Percentiles rank a stretch among this genome's conserved stretches.
Conservation (phyloP, 1,139 yeast species). For the Candida anutae region DNA sequence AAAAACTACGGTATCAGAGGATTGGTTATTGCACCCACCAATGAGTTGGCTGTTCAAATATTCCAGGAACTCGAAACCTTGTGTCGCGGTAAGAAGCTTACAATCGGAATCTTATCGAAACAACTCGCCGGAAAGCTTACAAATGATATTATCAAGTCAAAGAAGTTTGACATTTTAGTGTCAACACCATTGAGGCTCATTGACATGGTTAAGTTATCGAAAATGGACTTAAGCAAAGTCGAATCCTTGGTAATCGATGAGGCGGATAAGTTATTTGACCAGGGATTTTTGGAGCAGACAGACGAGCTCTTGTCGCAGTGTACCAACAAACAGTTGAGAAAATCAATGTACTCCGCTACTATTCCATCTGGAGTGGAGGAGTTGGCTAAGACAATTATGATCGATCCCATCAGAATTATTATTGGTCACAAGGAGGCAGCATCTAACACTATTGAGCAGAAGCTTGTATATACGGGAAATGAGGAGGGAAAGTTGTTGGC, state of each 20-base stretch:
- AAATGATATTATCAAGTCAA: constrained; percentile 45
- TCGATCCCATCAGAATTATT: constrained; percentile 74
- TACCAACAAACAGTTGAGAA: constrained; percentile 44
- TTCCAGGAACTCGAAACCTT: constrained; percentile 60
- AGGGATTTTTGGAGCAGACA: constrained; percentile 86
- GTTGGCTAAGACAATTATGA: constrained; percentile 79
- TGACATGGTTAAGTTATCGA: constrained; percentile 61
- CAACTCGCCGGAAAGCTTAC: constrained; percentile 66
- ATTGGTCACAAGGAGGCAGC: constrained; percentile 96
- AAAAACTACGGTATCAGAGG: constrained; percentile 55
- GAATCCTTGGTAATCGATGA: constrained; percentile 83
- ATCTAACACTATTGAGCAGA: constrained; percentile 73
- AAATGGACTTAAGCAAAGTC: constrained; percentile 52
- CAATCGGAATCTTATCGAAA: constrained; percentile 64
- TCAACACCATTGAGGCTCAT: constrained; percentile 86
- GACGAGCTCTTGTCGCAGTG: constrained; percentile 75
- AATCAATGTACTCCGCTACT: constrained; percentile 90
- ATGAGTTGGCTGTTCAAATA: constrained; percentile 81
- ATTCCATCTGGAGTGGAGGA: constrained; percentile 92
- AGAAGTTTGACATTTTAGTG: constrained; percentile 72
- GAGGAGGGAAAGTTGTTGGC: constrained; percentile 94
- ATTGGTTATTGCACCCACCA: constrained; percentile 81
- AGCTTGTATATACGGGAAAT: constrained; percentile 77
- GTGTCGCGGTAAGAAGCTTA: constrained; percentile 47
- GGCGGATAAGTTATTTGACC: constrained; percentile 90